These are phyloP conservation scores for Sugiyamaella japonica DNA, from an alignment of 1,139 yeast species.

Conservation along the genomic window DNA sequence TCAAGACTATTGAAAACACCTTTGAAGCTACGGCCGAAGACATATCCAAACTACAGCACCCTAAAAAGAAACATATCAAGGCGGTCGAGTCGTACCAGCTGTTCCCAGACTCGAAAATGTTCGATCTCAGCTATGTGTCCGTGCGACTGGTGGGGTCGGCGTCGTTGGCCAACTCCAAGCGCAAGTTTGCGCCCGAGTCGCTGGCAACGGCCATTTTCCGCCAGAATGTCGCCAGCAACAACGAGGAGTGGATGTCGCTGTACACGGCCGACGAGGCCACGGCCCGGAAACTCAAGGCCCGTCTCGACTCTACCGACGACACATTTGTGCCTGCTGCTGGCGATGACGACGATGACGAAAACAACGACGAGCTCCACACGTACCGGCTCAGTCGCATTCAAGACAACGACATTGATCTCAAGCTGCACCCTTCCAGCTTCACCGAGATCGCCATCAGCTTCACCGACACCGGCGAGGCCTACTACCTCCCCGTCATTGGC, in stretches of 20 bases:
- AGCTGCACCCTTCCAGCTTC: conserved; percentile 47
- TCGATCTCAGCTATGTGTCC: conserved; percentile 73
- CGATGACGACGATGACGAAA: conserved; percentile 48
- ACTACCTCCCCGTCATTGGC: conserved; percentile 76
- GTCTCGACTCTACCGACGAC: conserved; percentile 36
- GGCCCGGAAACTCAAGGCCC: conserved; percentile 32
- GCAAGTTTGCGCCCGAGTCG: conserved; percentile 37
- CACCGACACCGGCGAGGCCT: conserved; percentile 59
- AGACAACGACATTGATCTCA: conserved; percentile 77
- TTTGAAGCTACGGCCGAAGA: conserved; percentile 62
- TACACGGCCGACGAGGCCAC: conserved; percentile 53
- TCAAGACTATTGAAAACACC: conserved; percentile 70
- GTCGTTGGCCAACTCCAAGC: conserved; percentile 49
- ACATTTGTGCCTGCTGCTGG: conserved; percentile 45
- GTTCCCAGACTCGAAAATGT: conserved; percentile 84
- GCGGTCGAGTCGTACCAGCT: conserved; percentile 81
- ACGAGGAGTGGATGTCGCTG: conserved; percentile 79
- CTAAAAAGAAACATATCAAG: conserved; percentile 67
- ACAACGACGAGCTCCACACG: conserved; percentile 42
- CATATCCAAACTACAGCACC: conserved; percentile 58
- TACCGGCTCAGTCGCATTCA: conserved; percentile 64
- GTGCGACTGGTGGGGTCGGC: conserved; percentile 84
- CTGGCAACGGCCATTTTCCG: conserved; percentile 68
- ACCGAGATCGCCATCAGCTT: conserved; percentile 60
- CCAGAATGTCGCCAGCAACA: conserved; percentile 67